These are phyloP conservation scores for Nannochloropsis gaditana DNA, from an alignment of 108 stramenopile genomes.

Conservation along the genomic window DNA sequence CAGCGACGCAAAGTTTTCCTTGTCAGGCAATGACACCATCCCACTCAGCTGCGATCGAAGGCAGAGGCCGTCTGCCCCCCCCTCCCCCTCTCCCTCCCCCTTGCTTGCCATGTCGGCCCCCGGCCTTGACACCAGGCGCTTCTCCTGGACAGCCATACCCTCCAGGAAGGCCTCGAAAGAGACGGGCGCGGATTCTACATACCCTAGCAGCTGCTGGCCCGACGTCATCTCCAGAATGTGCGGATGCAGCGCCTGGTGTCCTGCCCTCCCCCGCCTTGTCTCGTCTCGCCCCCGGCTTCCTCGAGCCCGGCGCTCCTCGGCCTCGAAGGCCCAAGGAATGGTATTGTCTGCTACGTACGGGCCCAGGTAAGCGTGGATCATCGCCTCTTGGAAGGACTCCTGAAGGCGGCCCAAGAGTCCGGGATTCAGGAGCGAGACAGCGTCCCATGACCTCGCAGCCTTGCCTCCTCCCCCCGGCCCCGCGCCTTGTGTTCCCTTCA, in stretches of 20 bases:
- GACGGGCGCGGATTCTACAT: background rate
- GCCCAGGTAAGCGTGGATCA: background rate
- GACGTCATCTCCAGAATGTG: background rate
- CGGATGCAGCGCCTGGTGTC: background rate
- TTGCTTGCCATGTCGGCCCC: background rate
- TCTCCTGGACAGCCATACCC: background rate
- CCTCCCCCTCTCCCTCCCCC: background rate
- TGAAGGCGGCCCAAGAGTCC: background rate
- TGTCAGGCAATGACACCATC: background rate
- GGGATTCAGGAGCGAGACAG: background rate
- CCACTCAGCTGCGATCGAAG: slow-evolving; percentile 8
- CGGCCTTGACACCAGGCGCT: background rate
- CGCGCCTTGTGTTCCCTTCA: background rate
- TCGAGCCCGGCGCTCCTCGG: background rate
- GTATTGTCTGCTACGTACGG: background rate
- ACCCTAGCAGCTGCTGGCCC: background rate
- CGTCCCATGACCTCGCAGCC: background rate
- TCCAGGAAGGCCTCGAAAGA: background rate
- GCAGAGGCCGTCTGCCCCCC: background rate
- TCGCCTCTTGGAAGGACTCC: background rate
- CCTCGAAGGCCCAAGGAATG: slow-evolving; percentile 5
- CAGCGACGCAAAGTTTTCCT: background rate
- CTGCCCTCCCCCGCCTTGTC: background rate
- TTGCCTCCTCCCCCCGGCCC: background rate
- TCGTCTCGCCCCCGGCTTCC: background rate